These are phyloP conservation scores for Fraxinus platypoda DNA, from an alignment of 305 asterid genomes.

Conservation along the genomic window DNA sequence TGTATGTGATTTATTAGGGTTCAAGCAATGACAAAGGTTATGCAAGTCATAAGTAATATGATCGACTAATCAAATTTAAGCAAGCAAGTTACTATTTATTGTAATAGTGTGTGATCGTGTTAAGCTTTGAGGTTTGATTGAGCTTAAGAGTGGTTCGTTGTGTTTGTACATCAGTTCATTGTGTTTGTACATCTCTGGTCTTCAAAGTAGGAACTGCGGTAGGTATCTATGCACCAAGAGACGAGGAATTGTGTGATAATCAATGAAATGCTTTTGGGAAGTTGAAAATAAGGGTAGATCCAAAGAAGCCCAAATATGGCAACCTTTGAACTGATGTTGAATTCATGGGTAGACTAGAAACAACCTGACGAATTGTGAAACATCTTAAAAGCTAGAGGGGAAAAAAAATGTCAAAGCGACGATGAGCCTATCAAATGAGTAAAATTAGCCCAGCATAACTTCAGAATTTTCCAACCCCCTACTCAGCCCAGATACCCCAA, in stretches of 20 bases:
- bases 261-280: neutral
- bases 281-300: neutral
- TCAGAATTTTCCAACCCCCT: slow-evolving; percentile 37
- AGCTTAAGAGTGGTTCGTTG: neutral
- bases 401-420: slow-evolving; percentile 19
- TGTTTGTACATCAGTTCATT: neutral
- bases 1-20: neutral
- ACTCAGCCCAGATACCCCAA: slow-evolving; percentile 38
- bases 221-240: neutral
- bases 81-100: neutral
- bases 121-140: neutral
- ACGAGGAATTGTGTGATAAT: neutral
- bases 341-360: neutral
- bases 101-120: neutral
- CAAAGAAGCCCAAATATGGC: neutral
- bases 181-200: neutral
- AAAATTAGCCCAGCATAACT: slow-evolving; percentile 32
- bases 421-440: slow-evolving; percentile 28
- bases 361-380: neutral
- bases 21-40: too few relatives aligned
- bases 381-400: slow-evolving; percentile 1
- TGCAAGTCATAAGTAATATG: neutral
- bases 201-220: neutral
- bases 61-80: neutral
- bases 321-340: neutral